Base-by-base conservation (phyloP, 2,329 filamentous ascomycete species). In the Akanthomyces lecanii region DNA sequence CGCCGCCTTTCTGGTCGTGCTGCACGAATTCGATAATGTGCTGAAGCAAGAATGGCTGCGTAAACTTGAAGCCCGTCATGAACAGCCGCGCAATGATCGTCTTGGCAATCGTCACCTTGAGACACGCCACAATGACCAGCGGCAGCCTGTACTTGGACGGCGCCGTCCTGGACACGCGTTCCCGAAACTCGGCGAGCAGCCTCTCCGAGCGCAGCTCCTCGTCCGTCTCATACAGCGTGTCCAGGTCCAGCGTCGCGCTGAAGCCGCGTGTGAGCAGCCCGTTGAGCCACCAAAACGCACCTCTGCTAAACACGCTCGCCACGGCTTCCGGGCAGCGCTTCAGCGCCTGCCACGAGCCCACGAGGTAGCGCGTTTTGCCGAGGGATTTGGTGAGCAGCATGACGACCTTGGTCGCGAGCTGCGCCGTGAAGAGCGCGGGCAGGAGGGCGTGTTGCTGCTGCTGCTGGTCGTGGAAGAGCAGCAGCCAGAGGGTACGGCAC, bases 401-500 rank as follows among this genome's bases (percentile, higher is more conserved):
- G 48, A 44, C 2, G 38, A 44, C 5, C 58, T 77, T 78, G 50
- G 71, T 36, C 4, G 63, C 72, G 4, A 76, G 60, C 1, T 67
- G 66, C 4, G 68, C 65, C 2, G 72, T 73, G 36, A 75, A 74
- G 2, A 77, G 60, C 18, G 69, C 66, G 3, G 70, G 66, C 33
- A 69, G 73, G 16, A 23, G n/a, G 14, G n/a, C 12, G 8, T n/a
- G 10, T 30, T 21, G 30, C n/a, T 38, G 51, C 28, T 30, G 28
- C 4, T 30, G 28, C 4, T 4, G 23, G 7, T 23, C 28, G 28
- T 30, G 28, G 21, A 5, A 5, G 4, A 16, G 28, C 12, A 58
- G 23, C 10, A 79, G 66, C 70, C 74, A 78, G 4, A 77, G 61
- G 0, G 78, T 78, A 50, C 78, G 69, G 2, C 70, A 68, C 65